Percentiles rank a stretch among this genome's conserved stretches.
Evolutionary conservation across 495 filamentous ascomycete genomes (phyloP).

Genomic region (Xeromyces bisporus): DNA sequence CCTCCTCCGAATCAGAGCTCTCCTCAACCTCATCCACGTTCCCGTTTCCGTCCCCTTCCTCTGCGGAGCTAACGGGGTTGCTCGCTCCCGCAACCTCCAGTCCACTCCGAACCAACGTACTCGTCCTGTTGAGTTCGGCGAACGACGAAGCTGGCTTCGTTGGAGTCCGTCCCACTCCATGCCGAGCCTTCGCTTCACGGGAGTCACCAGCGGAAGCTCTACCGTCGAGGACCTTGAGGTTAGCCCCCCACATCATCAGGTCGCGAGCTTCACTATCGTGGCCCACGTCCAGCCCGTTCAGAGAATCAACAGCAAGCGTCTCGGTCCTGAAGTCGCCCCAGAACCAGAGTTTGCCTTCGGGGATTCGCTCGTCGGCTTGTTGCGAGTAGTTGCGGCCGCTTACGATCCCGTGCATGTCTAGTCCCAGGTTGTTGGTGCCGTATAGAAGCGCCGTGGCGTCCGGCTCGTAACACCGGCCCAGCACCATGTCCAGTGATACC

Average conservation of each 20-base stretch:
- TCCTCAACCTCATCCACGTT: slow-evolving; percentile 2
- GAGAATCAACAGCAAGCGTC: slow-evolving; percentile 33
- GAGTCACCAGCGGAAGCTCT: slow-evolving; percentile 11
- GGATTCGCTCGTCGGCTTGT: slow-evolving; percentile 29
- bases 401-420: slow-evolving; percentile 20
- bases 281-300: slow-evolving; percentile 35
- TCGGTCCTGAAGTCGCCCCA: slow-evolving; percentile 39
- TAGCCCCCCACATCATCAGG: slow-evolving; percentile 26
- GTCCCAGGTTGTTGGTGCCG: slow-evolving; percentile 11
- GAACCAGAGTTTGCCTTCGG: slow-evolving; percentile 29
- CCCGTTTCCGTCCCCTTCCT: slow-evolving; percentile 1
- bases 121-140: slow-evolving; percentile 17
- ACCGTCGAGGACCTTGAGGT: slow-evolving; percentile 26
- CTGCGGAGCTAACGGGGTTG: slow-evolving; percentile 10
- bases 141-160: slow-evolving; percentile 11
- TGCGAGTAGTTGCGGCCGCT: slow-evolving; percentile 26
- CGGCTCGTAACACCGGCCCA: slow-evolving; percentile 38
- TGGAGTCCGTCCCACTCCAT: slow-evolving; percentile 11
- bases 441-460: slow-evolving; percentile 31
- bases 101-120: slow-evolving; percentile 19
- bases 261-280: slow-evolving; percentile 25
- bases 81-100: slow-evolving; percentile 11
- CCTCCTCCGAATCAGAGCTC: slow-evolving; percentile 3
- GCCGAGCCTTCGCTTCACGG: slow-evolving; percentile 10
- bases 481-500: slow-evolving; percentile 31